Base-by-base conservation (phyloP, 768 basidiomycete genomes). In the Boletus subcaerulescens region DNA sequence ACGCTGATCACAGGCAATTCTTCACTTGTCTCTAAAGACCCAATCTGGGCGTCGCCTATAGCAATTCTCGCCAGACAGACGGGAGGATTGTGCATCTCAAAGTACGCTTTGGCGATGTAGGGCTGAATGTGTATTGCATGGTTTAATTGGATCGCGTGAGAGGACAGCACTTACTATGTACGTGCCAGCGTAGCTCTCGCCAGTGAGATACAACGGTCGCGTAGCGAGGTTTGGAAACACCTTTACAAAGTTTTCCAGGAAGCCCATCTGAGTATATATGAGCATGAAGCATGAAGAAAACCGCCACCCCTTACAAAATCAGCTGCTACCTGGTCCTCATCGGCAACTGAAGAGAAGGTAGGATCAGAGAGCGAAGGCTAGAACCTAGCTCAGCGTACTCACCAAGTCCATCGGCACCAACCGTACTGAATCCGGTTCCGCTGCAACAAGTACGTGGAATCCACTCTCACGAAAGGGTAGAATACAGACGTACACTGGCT, bases 131-230 rank as follows among this genome's bases (percentile, higher is more conserved):
- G 10, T 24, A 3, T 3, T 52, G 38, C 4, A 39, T 18, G 29
- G 18, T 13, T 33, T 9, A 13, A 9, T 17, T n/a, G 14, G 9
- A 7, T 3, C 2, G n/a, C 18, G 1, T 3, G n/a, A 22, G 84
- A 86, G 29, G 45, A 24, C 33, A 18, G 44, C 6, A 67, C 81
- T 55, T 60, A 82, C 82, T 46, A 88, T 87, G 59, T 83, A 87
- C 45, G 75, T 78, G 24, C 87, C 87, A n/a, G 88, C 80, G 68
- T 89, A 89, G 64, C 84, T 86, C 69, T 89, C 88, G 5, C 88
- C 88, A 0, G 83, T 82, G 20, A 90, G 64, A 65, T 84, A 71
- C 46, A 89, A 72, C 15, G 88, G 87, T 33, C 88, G 80, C 3
- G 73, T 81, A 14, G 80, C 80, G 17, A 89, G 74, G 59, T 76